Evolutionary conservation across 495 filamentous ascomycete genomes (phyloP).

Genomic region (Viridothelium virens): DNA sequence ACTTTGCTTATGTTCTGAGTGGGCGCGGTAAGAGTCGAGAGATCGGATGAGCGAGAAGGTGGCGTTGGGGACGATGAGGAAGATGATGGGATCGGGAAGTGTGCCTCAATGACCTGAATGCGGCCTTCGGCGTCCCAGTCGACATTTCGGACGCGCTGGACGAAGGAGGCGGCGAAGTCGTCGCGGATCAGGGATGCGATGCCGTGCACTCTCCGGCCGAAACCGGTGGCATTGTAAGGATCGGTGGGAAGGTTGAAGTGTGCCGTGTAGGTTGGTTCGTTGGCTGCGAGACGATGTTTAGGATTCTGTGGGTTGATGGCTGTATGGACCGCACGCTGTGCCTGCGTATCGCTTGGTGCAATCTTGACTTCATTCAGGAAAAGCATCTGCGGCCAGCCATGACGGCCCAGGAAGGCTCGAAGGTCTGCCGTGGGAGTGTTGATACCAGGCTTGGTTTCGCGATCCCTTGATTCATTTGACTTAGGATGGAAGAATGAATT

Average conservation of each 20-base stretch:
- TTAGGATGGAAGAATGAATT: conserved; percentile 36
- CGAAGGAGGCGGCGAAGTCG: conserved; percentile 32
- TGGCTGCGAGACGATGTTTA: background rate
- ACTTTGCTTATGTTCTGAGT: conserved; percentile 20
- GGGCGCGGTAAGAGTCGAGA: background rate
- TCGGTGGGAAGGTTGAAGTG: conserved; percentile 43
- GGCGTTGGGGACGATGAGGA: background rate
- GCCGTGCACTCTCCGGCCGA: conserved; percentile 45
- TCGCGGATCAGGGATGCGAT: conserved; percentile 42
- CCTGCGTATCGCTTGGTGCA: conserved; percentile 30
- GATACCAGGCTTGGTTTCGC: background rate
- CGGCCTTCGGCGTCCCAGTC: conserved; percentile 49
- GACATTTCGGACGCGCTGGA: conserved; percentile 26
- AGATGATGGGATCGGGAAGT: background rate
- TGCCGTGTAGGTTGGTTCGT: conserved; percentile 35
- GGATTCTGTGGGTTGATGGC: conserved; percentile 28
- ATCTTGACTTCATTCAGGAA: conserved; percentile 51
- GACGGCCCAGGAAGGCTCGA: conserved; percentile 40
- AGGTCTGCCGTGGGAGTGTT: conserved; percentile 28
- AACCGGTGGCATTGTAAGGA: conserved; percentile 42
- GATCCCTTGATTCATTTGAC: background rate
- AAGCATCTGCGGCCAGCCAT: conserved; percentile 42
- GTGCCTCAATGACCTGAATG: conserved; percentile 38
- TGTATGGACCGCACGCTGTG: conserved; percentile 31
- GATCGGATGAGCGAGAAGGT: background rate